Base-by-base conservation (phyloP, 768 basidiomycete species). In the Mycena chlorophos region DNA sequence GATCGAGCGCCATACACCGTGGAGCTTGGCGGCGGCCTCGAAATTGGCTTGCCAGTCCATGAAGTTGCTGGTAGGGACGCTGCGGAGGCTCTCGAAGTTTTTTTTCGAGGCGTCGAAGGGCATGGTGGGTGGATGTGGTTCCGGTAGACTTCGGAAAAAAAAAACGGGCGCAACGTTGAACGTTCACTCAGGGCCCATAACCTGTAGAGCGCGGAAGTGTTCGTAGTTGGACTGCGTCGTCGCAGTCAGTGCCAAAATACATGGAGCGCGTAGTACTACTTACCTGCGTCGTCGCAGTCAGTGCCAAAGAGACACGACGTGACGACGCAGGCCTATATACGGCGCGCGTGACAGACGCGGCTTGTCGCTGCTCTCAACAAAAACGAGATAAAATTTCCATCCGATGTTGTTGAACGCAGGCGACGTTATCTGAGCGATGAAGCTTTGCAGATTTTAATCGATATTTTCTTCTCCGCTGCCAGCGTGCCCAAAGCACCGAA, bases 361-460 rank as follows among this genome's bases (percentile, higher is more conserved):
- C 14, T 26, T 48, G 27, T 23, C 19, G 40, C 22, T 20, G 6
- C 13, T 48, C 20, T 48, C 20, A 48, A 27, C 13, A 27, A 37
- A 10, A 37, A 37, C n/a, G n/a, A n/a, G n/a, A n/a, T n/a, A n/a
- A 34, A 8, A 73, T 65, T 72, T 75, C 76, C 76, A 77, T 4
- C 75, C 75, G 43, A 78, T 74, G 4, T 58, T 65, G 4, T 37
- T 51, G 52, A 78, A 78, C 2, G 76, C 76, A 10, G 62, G 69
- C 8, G 76, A 74, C 0, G 77, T 77, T 2, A 77, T 73, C 51
- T 78, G 75, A 0, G 76, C 77, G 49, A 78, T 78, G 57, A 78
- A 76, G 65, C 74, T 75, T n/a, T n/a, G n/a, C n/a, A n/a, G n/a
- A n/a, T n/a, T n/a, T 20, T 14, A 14, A 13, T 23, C 50, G 23